Conservation (phyloP, 2,329 filamentous ascomycete genomes). For the Venturiaceae sp. region DNA sequence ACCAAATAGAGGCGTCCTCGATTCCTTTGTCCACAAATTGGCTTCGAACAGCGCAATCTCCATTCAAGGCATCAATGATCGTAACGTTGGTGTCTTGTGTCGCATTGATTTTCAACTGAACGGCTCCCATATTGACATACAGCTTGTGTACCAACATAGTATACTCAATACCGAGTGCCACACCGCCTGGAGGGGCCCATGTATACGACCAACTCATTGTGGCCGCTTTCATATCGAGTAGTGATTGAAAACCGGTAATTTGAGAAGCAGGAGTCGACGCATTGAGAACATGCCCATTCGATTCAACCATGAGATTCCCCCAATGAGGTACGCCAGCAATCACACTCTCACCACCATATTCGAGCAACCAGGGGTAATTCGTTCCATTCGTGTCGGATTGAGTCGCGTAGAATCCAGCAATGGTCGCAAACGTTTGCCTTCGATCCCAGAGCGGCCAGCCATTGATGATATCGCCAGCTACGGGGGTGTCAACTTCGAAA, state of each 20-base stretch:
- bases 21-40: conserved; percentile 47
- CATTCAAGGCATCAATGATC: conserved; percentile 59
- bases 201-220: conserved; percentile 54
- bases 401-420: conserved; percentile 59
- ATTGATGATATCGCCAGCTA: conserved; percentile 44
- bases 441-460: conserved; percentile 59
- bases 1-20: conserved; percentile 46
- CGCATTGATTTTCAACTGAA: conserved; percentile 50
- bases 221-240: conserved; percentile 53
- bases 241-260: conserved; percentile 51
- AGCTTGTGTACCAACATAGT: conserved; percentile 57
- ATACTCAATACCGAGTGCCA: conserved; percentile 51
- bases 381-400: conserved; percentile 43
- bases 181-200: conserved; percentile 47
- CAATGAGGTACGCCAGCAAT: conserved; percentile 65
- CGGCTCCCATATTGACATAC: conserved; percentile 49
- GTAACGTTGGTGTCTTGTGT: conserved; percentile 43
- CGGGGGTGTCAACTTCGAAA: conserved; percentile 46
- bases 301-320: conserved; percentile 49
- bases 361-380: conserved; percentile 59
- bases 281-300: conserved; percentile 45
- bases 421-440: conserved; percentile 56
- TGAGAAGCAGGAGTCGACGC: conserved; percentile 49
- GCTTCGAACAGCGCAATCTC: conserved; percentile 56
- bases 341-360: conserved; percentile 61